These are phyloP conservation scores for Omphalotus olearius DNA, from an alignment of 1,284 basidiomycete species.

Conservation along the genomic window DNA sequence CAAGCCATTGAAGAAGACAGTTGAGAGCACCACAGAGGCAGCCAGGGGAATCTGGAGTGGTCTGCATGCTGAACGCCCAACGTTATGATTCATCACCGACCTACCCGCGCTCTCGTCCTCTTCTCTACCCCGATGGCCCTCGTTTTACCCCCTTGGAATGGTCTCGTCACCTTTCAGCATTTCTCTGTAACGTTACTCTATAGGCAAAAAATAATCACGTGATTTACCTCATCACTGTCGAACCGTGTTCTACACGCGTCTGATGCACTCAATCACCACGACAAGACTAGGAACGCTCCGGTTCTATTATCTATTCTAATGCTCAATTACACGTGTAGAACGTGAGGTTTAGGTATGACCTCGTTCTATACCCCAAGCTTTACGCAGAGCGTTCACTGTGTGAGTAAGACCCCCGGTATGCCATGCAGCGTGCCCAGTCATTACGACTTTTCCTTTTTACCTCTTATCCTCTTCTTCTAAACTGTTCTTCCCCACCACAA, in stretches of 20 bases:
- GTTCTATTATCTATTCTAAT: constrained; percentile 5
- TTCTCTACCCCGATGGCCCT: constrained; percentile 3
- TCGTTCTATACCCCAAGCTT: constrained; percentile 16
- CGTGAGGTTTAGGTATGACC: constrained; percentile 35
- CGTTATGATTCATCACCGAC: constrained; percentile 24
- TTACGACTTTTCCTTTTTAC: constrained; percentile 17
- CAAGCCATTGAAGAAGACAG: constrained; percentile 64
- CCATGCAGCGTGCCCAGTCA: constrained; percentile 5
- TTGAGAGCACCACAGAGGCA: constrained; percentile 76
- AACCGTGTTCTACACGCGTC: constrained; percentile 16
- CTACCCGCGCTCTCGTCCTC: no score
- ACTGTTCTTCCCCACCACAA: constrained; percentile 4
- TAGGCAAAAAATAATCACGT: constrained; percentile 6
- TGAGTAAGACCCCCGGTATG: no score
- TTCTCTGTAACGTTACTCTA: constrained; percentile 2
- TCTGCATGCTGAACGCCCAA: constrained; percentile 61
- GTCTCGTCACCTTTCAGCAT: constrained; percentile 3
- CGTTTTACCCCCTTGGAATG: constrained; percentile 11
- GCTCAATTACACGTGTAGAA: constrained; percentile 26
- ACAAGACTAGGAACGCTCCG: background rate
- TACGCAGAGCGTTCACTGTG: constrained; percentile 7
- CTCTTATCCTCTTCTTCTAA: constrained; percentile 3
- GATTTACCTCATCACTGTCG: constrained; percentile 5
- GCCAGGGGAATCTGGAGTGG: constrained; percentile 86
- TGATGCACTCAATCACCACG: constrained; percentile 15